Conservation (phyloP, 2,329 filamentous ascomycete genomes). For the Macroventuria anomochaeta region DNA sequence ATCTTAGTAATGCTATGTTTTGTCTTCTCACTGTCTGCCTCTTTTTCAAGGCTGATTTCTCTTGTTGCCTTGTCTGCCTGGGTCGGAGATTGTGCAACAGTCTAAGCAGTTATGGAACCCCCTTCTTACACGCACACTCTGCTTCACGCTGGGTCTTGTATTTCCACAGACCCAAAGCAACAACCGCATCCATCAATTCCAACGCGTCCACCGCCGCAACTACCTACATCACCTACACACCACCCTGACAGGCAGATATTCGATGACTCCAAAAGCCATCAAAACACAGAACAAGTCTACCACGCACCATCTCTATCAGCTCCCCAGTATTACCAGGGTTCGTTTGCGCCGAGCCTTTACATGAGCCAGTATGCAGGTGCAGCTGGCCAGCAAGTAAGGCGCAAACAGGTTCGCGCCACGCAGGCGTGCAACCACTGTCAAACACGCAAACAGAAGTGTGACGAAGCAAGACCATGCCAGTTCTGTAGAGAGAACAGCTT, state of each 20-base stretch:
- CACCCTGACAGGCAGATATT: conserved; percentile 40
- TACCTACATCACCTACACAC: conserved; percentile 40
- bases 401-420: conserved; percentile 49
- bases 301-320: conserved; percentile 36
- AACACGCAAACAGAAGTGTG: conserved; percentile 51
- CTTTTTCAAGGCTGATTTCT: too few species aligned
- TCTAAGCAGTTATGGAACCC: too few species aligned
- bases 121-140: too few species aligned
- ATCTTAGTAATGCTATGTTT: too few species aligned
- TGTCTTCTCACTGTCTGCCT: too few species aligned
- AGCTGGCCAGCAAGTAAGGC: conserved; percentile 32
- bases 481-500: conserved; percentile 86
- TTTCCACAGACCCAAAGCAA: too few species aligned
- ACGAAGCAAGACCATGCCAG: conserved; percentile 49
- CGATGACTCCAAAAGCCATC: conserved; percentile 36
- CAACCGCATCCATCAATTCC: too few species aligned
- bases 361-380: conserved; percentile 38
- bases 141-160: too few species aligned
- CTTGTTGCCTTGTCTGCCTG: too few species aligned
- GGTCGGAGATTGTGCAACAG: too few species aligned
- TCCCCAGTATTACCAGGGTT: conserved; percentile 39
- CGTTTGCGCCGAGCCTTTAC: conserved; percentile 38
- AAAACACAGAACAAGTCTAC: conserved; percentile 38
- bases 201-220: too few species aligned
- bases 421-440: conserved; percentile 70